Base-by-base conservation (phyloP, 2,329 filamentous ascomycete species). In the Neurospora sp. region DNA sequence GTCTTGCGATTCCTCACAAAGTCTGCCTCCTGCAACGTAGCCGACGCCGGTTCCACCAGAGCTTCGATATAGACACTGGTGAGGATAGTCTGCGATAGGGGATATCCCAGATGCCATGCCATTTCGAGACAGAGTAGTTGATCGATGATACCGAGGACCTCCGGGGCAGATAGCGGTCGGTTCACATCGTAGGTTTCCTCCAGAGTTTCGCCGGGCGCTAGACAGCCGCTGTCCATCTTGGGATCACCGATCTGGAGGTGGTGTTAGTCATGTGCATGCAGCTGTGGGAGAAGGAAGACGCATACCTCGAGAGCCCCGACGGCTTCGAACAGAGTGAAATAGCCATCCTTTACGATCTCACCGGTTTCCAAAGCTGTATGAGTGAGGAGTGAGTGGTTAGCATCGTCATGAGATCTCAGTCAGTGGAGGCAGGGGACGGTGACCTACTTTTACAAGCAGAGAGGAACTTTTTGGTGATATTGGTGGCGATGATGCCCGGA, bases 31-130 rank as follows among this genome's bases (percentile, higher is more conserved):
- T 89, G 82, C 36, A 96, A 81, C 5, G 79, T 86, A 42, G 81
- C 82, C 4, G 92, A 90, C 38, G 86, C 84, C 0, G 92, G 90
- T 81, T 89, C 91, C 71, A 97, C 82, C 17, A 99, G 84, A 67
- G 89, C 89, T 76, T 97, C 94, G 70, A 98, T 87, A 78, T 99
- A 96, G 40, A 97, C 85, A 68, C 93, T 97, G 5, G 94, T 97
- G 78, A 98, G 93, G 1, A 99, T 82, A 0, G 96, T 98, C 79
- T 98, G 96, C 1, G 95, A 96, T 9, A 99, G 86, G 1, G 96
- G 93, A 77, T 97, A 94, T n/a, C 96, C 96, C 75, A 93, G 89
- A 78, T 98, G 93, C 94, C 96, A 99, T 72, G 93, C 93, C 88
- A 97, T 96, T 90, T 98, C 96, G 69, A 95, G 90, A 77, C 91